Base-by-base conservation (phyloP, 805 yeast species). In the Myxozyma lipomycoides region DNA sequence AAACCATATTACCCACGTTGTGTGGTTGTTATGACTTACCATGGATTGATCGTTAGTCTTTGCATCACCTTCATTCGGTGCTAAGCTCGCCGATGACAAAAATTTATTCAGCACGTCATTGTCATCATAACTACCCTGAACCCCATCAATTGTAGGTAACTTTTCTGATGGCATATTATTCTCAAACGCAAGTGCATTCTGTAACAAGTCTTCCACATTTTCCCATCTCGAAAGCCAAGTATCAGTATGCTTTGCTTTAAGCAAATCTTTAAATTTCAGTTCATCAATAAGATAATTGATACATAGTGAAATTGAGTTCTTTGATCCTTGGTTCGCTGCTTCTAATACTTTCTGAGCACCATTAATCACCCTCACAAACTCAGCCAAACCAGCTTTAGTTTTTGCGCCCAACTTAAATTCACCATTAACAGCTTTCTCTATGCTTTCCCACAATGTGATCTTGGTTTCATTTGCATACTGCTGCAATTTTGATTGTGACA, bases 401-500 rank as follows among this genome's bases (percentile, higher is more conserved):
- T 42, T 41, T 15, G 50, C 23, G 5, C 41, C 21, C 2, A 52
- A 45, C 30, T 43, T 41, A 9, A 51, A 28, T 23, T 48, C 40
- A n/a, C 56, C 57, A 7, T 45, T 21, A 7, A 35, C 22, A 2
- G 54, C 57, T n/a, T 32, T 23, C 28, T 18, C 24, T 23, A 54
- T 32, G 4, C 54, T 46, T 12, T 56, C 48, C 55, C 57, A 57
- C 5, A 57, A 35, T 7, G 59, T 22, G 4, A 44, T 23, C 26
- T 46, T 40, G 34, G 45, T 35, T 42, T 46, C 46, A 23, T 48
- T 48, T 18, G 54, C 51, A 22, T 47, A 40, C 15, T 45, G 25
- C n/a, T 60, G 35, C 26, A 78, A 62, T 7, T 54, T 60, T 1
- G 71, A 71, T 2, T 77, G 52, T 0, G 83, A 69, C 32, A 75